Conservation (phyloP, 2,329 filamentous ascomycete genomes). For the Colletotrichum musicola region DNA sequence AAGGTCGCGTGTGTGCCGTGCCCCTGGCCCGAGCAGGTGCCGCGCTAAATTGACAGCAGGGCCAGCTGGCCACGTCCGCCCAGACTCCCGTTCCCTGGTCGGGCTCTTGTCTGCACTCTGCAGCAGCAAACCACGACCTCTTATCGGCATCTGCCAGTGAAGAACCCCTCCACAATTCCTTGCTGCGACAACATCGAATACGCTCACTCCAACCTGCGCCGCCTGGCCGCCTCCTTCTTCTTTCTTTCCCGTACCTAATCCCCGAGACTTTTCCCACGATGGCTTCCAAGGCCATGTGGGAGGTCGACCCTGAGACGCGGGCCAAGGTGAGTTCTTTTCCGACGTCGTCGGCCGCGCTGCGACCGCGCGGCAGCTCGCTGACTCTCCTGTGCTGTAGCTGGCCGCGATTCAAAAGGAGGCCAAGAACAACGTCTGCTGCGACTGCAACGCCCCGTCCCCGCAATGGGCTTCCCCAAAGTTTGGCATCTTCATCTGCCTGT, state of each 20-base stretch:
- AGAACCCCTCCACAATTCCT: slow-evolving; percentile 36
- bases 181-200: slow-evolving; percentile 30
- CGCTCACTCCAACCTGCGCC: slow-evolving; percentile 2
- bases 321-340: slow-evolving; percentile 76
- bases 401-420: slow-evolving; percentile 91
- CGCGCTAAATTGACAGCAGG: slow-evolving; percentile 22
- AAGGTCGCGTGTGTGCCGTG: slow-evolving; percentile 2
- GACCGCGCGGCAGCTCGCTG: slow-evolving; percentile 21
- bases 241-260: neutral
- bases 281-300: slow-evolving; percentile 90
- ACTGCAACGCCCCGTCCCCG: slow-evolving; percentile 94
- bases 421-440: slow-evolving; percentile 91
- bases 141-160: slow-evolving; percentile 31
- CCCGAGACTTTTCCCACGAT: slow-evolving; percentile 52
- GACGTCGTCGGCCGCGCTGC: slow-evolving; percentile 11
- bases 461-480: slow-evolving; percentile 99
- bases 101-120: slow-evolving; percentile 7
- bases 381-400: slow-evolving; percentile 68
- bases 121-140: slow-evolving; percentile 26
- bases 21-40: neutral
- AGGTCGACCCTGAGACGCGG: slow-evolving; percentile 97
- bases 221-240: neutral
- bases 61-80: slow-evolving; percentile 23
- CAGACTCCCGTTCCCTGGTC: slow-evolving; percentile 20
- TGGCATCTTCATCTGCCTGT: slow-evolving; percentile 97